Evolutionary conservation across 2,329 filamentous ascomycete species (phyloP).

Genomic region (Arthroderma sp.): DNA sequence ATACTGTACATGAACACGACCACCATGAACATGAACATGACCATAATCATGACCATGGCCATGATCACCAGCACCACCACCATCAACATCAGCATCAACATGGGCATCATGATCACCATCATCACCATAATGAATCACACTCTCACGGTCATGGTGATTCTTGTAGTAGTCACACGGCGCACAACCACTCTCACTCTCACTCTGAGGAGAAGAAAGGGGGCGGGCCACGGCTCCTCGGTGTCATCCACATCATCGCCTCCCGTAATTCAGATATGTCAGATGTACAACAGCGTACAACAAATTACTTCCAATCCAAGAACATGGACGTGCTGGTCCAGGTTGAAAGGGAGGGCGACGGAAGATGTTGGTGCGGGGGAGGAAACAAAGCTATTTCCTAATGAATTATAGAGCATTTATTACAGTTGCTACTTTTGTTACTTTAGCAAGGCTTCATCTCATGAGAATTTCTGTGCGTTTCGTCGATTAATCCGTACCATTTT

Average conservation of each 20-base stretch:
- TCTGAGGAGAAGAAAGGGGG: constrained; percentile 9
- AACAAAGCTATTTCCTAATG: constrained; percentile 13
- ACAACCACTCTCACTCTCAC: constrained; percentile 15
- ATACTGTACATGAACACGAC: constrained; percentile 32
- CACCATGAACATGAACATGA: constrained; percentile 19
- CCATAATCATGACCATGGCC: constrained; percentile 18
- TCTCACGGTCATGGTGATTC: constrained; percentile 10
- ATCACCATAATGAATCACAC: constrained; percentile 13
- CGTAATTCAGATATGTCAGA: constrained; percentile 65
- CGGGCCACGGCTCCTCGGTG: constrained; percentile 51
- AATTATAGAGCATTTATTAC: not conserved
- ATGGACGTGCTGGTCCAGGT: constrained; percentile 81
- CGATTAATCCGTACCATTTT: too few species aligned
- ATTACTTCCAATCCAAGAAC: constrained; percentile 55
- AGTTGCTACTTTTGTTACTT: too few species aligned
- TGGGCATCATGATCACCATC: constrained; percentile 18
- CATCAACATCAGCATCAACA: constrained; percentile 19
- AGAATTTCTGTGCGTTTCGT: too few species aligned
- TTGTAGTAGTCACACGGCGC: constrained; percentile 4
- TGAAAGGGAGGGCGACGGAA: constrained; percentile 64
- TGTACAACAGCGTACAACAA: constrained; percentile 61
- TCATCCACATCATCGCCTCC: constrained; percentile 73
- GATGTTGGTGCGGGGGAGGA: constrained; percentile 49
- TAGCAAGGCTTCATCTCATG: too few species aligned
- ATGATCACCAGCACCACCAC: constrained; percentile 17